phyloP scores from a whole-genome alignment of 805 yeast species.

The Wickerhamiella qilinensis region DNA sequence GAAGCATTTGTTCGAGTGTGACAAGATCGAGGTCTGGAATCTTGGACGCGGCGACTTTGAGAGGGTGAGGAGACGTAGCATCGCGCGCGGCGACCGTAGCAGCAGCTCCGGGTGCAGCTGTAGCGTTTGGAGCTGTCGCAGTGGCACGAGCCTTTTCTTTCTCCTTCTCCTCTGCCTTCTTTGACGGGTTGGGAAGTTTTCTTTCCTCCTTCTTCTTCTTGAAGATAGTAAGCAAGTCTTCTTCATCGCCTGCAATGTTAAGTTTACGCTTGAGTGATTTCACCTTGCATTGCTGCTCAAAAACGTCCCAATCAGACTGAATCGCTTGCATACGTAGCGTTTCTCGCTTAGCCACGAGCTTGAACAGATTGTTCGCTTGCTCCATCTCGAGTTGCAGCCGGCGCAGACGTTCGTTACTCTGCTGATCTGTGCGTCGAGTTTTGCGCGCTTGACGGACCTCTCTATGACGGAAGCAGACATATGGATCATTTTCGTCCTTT shows the following conservation, averaged over 20 bases:
- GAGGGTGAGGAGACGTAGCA: constrained; percentile 24
- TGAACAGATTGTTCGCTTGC: constrained; percentile 52
- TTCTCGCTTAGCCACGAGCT: constrained; percentile 63
- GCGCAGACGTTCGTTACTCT: constrained; percentile 72
- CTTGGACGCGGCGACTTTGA: constrained; percentile 82
- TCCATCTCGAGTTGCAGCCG: constrained; percentile 59
- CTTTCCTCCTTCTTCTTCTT: constrained; percentile 12
- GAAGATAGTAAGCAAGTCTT: constrained; percentile 43
- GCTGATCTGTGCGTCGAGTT: constrained; percentile 85
- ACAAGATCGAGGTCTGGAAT: constrained; percentile 85
- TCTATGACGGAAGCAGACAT: constrained; percentile 87
- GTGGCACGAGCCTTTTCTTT: constrained; percentile 9
- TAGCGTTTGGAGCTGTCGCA: constrained; percentile 6
- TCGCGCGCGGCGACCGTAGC: constrained; percentile 7
- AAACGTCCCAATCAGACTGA: constrained; percentile 47
- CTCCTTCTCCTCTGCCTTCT: constrained; percentile 3
- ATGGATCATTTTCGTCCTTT: constrained; percentile 70
- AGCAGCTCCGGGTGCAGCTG: constrained; percentile 8
- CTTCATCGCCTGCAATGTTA: constrained; percentile 71
- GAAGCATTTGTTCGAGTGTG: constrained; percentile 58
- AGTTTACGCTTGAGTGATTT: constrained; percentile 60
- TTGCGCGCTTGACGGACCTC: constrained; percentile 92
- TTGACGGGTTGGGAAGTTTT: neutral
- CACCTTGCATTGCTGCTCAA: constrained; percentile 54
- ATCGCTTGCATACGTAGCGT: constrained; percentile 42